Evolutionary conservation across 139 green algal genomes (phyloP).

Genomic region (Micromonas pusilla): DNA sequence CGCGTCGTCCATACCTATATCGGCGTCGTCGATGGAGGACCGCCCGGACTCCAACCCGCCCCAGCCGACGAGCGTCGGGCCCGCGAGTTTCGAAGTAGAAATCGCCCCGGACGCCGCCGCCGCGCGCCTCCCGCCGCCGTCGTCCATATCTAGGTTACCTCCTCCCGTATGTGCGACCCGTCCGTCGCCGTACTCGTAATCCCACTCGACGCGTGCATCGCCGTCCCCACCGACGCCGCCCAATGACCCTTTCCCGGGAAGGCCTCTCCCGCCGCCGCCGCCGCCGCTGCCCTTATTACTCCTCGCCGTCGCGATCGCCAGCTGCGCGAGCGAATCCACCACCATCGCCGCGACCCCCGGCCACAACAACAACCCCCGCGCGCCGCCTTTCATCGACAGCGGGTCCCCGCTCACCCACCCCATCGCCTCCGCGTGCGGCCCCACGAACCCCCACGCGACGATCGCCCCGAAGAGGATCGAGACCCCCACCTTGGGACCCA

Average conservation of each 20-base stretch:
- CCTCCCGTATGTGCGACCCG: too few species aligned
- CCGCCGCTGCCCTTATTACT: background rate
- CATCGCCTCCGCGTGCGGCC: background rate
- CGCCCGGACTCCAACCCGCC: too few species aligned
- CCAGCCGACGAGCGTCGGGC: background rate
- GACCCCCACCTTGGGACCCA: background rate
- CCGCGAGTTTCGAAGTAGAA: background rate
- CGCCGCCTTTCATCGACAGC: slow-evolving; percentile 4
- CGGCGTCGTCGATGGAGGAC: slow-evolving; percentile 3
- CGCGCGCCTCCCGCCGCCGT: background rate
- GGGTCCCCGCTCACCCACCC: slow-evolving; percentile 2
- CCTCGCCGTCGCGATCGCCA: slow-evolving; percentile 5
- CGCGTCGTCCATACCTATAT: too few species aligned
- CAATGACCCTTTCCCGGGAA: too few species aligned
- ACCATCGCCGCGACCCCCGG: slow-evolving; percentile 14
- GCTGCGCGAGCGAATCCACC: slow-evolving; percentile 19
- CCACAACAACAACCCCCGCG: slow-evolving; percentile 28
- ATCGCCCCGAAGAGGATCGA: slow-evolving; percentile 14
- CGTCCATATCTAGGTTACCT: too few species aligned
- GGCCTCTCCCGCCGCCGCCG: background rate
- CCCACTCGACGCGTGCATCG: too few species aligned
- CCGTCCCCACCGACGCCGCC: too few species aligned
- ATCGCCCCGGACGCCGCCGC: too few species aligned
- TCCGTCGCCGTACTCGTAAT: background rate
- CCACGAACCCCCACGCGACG: slow-evolving; percentile 25